These are phyloP conservation scores for Lactuca sativa DNA, from an alignment of 129 eudicot species.

Conservation along the genomic window DNA sequence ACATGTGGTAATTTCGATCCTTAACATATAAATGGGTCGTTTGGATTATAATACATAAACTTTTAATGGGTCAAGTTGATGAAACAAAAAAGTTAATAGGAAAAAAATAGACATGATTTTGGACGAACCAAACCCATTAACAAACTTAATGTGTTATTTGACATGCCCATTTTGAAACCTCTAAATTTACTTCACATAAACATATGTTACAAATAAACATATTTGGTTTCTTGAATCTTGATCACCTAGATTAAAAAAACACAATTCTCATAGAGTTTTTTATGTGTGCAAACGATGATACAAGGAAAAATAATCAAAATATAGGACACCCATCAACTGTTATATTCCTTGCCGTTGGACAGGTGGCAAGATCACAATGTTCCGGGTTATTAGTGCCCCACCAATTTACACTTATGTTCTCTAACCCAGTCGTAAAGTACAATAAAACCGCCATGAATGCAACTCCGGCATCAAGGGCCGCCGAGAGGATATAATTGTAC, in stretches of 20 bases:
- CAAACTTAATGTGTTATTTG: too few relatives aligned
- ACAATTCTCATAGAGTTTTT: background rate
- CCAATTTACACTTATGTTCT: constrained; percentile 44
- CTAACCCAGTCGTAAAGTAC: constrained; percentile 51
- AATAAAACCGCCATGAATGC: constrained; percentile 85
- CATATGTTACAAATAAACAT: constrained; percentile 7
- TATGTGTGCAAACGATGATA: background rate
- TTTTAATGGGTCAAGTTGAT: too few relatives aligned
- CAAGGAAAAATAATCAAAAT: constrained; percentile 27
- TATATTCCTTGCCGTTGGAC: constrained; percentile 75
- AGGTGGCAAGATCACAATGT: constrained; percentile 61
- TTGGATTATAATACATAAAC: too few relatives aligned
- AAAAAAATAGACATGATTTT: too few relatives aligned
- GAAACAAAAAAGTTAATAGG: too few relatives aligned
- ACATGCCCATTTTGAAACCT: background rate
- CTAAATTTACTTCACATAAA: constrained; percentile 9
- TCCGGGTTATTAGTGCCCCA: constrained; percentile 64
- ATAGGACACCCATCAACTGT: constrained; percentile 56
- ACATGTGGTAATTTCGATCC: too few relatives aligned
- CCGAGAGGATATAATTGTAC: constrained; percentile 84
- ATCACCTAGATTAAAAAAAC: constrained; percentile 6
- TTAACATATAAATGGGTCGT: too few relatives aligned
- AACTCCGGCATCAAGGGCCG: constrained; percentile 82
- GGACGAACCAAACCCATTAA: too few relatives aligned
- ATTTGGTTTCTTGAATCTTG: background rate